Evolutionary conservation across 148 eudicot genomes (phyloP).

Genomic region (Amaranthus hypochondriacus): DNA sequence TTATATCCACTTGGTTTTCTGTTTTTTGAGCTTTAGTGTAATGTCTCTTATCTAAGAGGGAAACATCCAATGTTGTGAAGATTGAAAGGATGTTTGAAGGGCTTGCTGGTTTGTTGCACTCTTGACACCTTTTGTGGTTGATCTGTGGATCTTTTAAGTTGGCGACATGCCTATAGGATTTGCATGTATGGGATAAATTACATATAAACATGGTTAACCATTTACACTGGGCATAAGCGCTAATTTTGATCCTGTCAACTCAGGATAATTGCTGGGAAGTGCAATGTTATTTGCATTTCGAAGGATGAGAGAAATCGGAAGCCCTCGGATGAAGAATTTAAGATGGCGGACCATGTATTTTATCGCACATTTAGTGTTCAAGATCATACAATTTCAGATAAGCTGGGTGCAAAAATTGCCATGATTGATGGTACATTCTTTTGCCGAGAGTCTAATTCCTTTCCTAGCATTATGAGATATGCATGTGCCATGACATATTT

Average conservation of each 20-base stretch:
- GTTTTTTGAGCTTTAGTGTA: too few species aligned
- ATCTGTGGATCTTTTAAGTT: background rate
- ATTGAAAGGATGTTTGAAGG: too few species aligned
- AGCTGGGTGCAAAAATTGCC: constrained; percentile 46
- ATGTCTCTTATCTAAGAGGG: too few species aligned
- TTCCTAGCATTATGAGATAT: constrained; percentile 20
- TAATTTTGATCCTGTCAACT: constrained; percentile 28
- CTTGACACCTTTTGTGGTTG: background rate
- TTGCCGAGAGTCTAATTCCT: constrained; percentile 10
- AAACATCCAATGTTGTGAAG: too few species aligned
- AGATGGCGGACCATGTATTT: constrained; percentile 57
- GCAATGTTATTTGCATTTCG: constrained; percentile 71
- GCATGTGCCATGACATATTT: constrained; percentile 22
- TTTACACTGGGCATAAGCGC: constrained; percentile 11
- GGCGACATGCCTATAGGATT: background rate
- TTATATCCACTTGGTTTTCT: too few species aligned
- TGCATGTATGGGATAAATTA: background rate
- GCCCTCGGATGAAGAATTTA: constrained; percentile 57
- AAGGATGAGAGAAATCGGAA: constrained; percentile 61
- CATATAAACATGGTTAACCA: constrained; percentile 6
- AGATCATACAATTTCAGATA: constrained; percentile 44
- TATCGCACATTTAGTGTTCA: constrained; percentile 74
- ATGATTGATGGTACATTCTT: constrained; percentile 47
- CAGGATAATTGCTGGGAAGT: constrained; percentile 79
- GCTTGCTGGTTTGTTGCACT: background rate